Conservation (phyloP, 2,329 filamentous ascomycete species). For the Laburnicola sp. region DNA sequence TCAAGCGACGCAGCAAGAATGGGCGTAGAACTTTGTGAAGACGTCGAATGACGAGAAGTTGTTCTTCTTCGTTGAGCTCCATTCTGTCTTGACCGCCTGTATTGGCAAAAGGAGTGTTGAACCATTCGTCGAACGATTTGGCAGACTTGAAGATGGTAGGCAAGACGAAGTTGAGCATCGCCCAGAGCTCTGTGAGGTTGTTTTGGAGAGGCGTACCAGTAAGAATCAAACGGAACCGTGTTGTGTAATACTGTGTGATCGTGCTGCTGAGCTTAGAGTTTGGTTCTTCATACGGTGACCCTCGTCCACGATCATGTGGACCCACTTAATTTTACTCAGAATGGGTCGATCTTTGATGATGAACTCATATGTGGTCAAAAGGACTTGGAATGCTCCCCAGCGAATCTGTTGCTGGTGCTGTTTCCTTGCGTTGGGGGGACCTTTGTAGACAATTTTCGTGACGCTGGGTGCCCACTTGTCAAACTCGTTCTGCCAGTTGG, state of each 20-base stretch:
- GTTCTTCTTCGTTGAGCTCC: conserved; percentile 99
- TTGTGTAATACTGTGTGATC: conserved; percentile 92
- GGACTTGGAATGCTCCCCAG: conserved; percentile 91
- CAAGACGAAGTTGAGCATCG: conserved; percentile 96
- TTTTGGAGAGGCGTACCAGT: conserved; percentile 98
- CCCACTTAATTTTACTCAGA: conserved; percentile 98
- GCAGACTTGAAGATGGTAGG: conserved; percentile 99
- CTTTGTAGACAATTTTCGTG: conserved; percentile 91
- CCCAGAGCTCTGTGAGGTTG: conserved; percentile 94
- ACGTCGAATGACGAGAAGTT: conserved; percentile 95
- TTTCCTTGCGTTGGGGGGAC: conserved; percentile 84
- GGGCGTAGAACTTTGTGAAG: conserved; percentile 96
- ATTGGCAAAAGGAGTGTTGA: conserved; percentile 98
- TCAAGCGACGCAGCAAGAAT: conserved; percentile 95
- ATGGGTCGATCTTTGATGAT: conserved; percentile 98
- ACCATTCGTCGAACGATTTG: conserved; percentile 99
- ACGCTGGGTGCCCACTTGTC: conserved; percentile 97
- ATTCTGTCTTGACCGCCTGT: conserved; percentile 98
- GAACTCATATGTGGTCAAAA: conserved; percentile 98
- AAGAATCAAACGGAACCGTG: conserved; percentile 92
- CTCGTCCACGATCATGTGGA: conserved; percentile 99
- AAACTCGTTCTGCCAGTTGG: conserved; percentile 98
- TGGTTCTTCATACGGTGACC: conserved; percentile 99
- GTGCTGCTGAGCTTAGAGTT: conserved; percentile 95
- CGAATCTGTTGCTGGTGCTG: conserved; percentile 91